Base-by-base conservation (phyloP, 192 early-diverging fungal genomes). In the Backusella australiensis region DNA sequence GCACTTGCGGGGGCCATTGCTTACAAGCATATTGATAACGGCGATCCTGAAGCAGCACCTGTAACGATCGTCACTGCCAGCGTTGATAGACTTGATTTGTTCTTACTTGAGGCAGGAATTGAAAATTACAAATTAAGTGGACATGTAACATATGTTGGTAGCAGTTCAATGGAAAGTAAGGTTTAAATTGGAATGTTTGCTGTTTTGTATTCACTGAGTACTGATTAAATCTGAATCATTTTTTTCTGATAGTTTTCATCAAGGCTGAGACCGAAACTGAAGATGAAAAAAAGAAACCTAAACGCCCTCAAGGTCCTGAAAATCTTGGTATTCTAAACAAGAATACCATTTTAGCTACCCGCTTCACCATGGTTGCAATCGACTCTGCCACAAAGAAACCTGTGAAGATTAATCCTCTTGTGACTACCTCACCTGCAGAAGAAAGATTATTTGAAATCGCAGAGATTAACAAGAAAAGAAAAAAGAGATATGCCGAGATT, bases 351-450 rank as follows among this genome's bases (percentile, higher is more conserved):
- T 83, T 96, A 9, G 85, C 86, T 14, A 93, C 96, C 7, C 89
- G 92, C 71, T 96, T 98, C 77, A 95, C 93, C 19, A 98, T 97
- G 95, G 96, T 94, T 32, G 95, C 94, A 3, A 83, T 90, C 29
- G 92, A 97, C 81, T 86, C 93, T 9, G 74, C 80, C 14, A 94
- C 94, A 3, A 83, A 85, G 46, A 93, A 92, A 71, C 82, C 94
- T 6, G 89, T 87, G 6, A 86, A 89, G 69, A 89, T 97, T 52
- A 94, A 94, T 71, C 92, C 92, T n/a, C 81, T 98, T 52, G 73
- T 83, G 11, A 79, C 96, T 34, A 90, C 93, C 19, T 91, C 91
- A 12, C 91, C 93, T 14, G 82, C 87, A 56, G 93, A 98, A 78
- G 84, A 92, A 46, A 82, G 86, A 1, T 78, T 98, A 5, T 94